Evolutionary conservation across 1,139 yeast genomes (phyloP), one percentile per base, ranked within the genome.

Genomic region (Meyerozyma smithsonii): DNA sequence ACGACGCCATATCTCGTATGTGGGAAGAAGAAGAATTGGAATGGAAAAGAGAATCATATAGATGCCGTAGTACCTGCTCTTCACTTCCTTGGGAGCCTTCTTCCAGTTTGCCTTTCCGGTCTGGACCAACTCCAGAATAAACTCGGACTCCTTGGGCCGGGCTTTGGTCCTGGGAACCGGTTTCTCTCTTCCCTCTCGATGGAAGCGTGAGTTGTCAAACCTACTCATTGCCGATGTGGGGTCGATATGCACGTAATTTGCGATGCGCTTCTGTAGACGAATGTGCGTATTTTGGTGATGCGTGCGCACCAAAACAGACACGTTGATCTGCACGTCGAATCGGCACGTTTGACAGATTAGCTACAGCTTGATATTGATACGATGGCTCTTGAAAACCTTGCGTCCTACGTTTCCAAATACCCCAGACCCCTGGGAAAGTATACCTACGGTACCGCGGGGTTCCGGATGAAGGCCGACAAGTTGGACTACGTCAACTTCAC

Each of bases 391-490:
- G 39, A 44, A 36, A 42, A 45, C 8, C 39, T 49, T 17, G 33
- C 40, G 21, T 36, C 41, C 16, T 45, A 48, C 21, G 38, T 48
- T 24, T 30, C 41, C 8, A 36, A 36, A 11, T 74, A 74, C 46
- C 72, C 77, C 15, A 70, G 72, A 49, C 77, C 84, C 0, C 65
- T 64, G 12, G 68, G 64, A 16, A 56, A 50, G 2, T 84, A 76
- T 56, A 62, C 76, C 14, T 92, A 92, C 57, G 99, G 99, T 15
- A 92, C 99, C 1, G 98, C 99, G 1, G 99, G 99, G 7, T 92
- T 94, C 67, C 79, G 99, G 47, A 82, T 83, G 69, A 68, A 77
- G 41, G 92, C 96, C 4, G 58, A 64, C 36, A 60, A 74, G 20
- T 68, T 92, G 48, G 96, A 88, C 57, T 83, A 90, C 23, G 94